Percentiles rank a stretch among this genome's conserved stretches.
Conservation (phyloP, 2,329 filamentous ascomycete genomes). For the Sporothrix protearum region DNA sequence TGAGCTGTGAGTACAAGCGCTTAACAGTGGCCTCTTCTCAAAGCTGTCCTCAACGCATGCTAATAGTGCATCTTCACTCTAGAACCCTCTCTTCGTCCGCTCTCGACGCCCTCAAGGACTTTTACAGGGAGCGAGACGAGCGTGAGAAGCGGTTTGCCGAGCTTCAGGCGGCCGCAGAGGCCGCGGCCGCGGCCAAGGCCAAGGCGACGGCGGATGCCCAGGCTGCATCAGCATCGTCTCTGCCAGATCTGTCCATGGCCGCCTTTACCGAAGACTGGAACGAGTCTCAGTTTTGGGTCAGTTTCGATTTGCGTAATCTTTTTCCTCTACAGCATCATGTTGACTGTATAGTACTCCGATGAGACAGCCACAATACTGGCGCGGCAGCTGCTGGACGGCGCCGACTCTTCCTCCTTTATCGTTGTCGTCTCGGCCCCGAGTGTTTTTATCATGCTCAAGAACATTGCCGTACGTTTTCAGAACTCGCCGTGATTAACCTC, state of each 20-base stretch:
- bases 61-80: slow-evolving; percentile 32
- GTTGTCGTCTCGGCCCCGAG: slow-evolving; percentile 72
- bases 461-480: slow-evolving; percentile 36
- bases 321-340: not conserved
- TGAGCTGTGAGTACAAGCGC: slow-evolving; percentile 41
- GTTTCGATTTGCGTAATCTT: not conserved
- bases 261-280: slow-evolving; percentile 80
- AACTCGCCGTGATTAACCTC: not conserved
- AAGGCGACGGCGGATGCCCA: not conserved
- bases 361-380: slow-evolving; percentile 65
- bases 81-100: slow-evolving; percentile 62
- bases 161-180: slow-evolving; percentile 60
- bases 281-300: slow-evolving; percentile 77
- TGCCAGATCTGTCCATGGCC: slow-evolving; percentile 54
- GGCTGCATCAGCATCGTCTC: slow-evolving; percentile 47
- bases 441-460: slow-evolving; percentile 73
- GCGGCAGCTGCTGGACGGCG: slow-evolving; percentile 60
- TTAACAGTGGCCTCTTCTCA: not conserved
- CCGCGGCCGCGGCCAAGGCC: slow-evolving; percentile 36
- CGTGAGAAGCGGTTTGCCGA: slow-evolving; percentile 64
- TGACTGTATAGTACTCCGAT: slow-evolving; percentile 58
- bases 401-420: slow-evolving; percentile 53
- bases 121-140: slow-evolving; percentile 69
- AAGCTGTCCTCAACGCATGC: not conserved
- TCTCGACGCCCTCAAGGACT: slow-evolving; percentile 66